Evolutionary conservation across 192 early-diverging fungal species (phyloP).

Genomic region (Coemansia reversa): DNA sequence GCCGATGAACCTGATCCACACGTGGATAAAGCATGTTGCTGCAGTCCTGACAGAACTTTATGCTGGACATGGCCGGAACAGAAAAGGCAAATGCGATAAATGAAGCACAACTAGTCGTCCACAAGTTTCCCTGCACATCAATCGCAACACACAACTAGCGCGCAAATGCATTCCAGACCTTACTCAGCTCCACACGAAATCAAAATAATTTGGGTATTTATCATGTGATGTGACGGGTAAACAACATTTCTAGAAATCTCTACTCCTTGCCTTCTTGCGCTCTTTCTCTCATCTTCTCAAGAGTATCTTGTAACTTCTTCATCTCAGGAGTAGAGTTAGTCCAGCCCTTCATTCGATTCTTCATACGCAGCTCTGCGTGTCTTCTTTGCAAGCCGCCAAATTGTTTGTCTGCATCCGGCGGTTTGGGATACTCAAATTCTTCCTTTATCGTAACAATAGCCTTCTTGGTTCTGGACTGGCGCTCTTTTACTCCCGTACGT

Average conservation of each 20-base stretch:
- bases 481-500: constrained; percentile 31
- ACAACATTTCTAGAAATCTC: neutral
- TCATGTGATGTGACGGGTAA: neutral
- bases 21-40: constrained; percentile 81
- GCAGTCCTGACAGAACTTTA: constrained; percentile 56
- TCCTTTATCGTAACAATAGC: constrained; percentile 70
- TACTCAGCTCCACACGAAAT: neutral
- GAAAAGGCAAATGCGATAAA: neutral
- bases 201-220: neutral
- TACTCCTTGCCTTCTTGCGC: neutral
- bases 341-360: constrained; percentile 51
- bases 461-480: constrained; percentile 59
- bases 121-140: neutral
- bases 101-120: neutral
- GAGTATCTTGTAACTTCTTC: constrained; percentile 5
- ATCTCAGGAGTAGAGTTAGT: constrained; percentile 26
- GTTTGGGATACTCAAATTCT: constrained; percentile 62
- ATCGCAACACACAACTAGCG: neutral
- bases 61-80: constrained; percentile 31
- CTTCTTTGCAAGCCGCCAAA: constrained; percentile 40
- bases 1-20: constrained; percentile 59
- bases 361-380: constrained; percentile 27
- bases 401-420: constrained; percentile 42
- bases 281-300: constrained; percentile 7
- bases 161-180: neutral